Conservation (phyloP, 768 basidiomycete species). For the Suillus decipiens region DNA sequence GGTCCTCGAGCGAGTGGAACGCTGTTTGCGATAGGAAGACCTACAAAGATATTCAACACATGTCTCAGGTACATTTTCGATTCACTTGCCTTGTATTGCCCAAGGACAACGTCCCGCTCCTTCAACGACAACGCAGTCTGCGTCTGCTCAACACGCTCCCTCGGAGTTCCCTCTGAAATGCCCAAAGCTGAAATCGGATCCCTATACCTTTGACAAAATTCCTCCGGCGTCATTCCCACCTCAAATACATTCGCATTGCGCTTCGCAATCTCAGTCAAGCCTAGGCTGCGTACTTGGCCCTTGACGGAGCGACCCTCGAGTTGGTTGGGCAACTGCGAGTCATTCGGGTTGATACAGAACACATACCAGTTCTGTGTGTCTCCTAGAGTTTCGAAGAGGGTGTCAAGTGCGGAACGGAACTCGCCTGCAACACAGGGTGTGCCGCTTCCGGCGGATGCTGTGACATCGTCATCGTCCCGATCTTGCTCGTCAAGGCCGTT, state of each 20-base stretch:
- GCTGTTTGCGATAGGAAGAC: conserved; percentile 85
- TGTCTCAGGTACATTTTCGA: not conserved
- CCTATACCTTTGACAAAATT: conserved; percentile 84
- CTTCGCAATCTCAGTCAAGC: conserved; percentile 76
- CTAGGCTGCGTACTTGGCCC: conserved; percentile 83
- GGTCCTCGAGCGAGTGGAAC: conserved; percentile 89
- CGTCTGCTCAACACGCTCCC: conserved; percentile 62
- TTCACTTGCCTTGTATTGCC: conserved; percentile 71
- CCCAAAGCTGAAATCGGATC: conserved; percentile 61
- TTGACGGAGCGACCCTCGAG: conserved; percentile 91
- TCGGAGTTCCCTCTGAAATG: conserved; percentile 58
- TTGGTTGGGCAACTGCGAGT: conserved; percentile 92
- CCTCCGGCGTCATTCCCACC: conserved; percentile 81
- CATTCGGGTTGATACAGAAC: conserved; percentile 93
- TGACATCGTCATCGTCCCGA: conserved; percentile 39
- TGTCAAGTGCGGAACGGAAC: conserved; percentile 82
- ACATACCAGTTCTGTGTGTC: conserved; percentile 92
- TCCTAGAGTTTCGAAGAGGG: conserved; percentile 82
- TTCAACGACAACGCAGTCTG: conserved; percentile 54
- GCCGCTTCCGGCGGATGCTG: conserved; percentile 32
- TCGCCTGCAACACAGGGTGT: conserved; percentile 84
- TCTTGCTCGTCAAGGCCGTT: conserved; percentile 42
- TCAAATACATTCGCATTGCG: conserved; percentile 70
- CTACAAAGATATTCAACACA: conserved; percentile 41
- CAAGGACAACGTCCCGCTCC: conserved; percentile 78